Evolutionary conservation across 192 early-diverging fungal species (phyloP).

Genomic region (Coemansia aciculifera): DNA sequence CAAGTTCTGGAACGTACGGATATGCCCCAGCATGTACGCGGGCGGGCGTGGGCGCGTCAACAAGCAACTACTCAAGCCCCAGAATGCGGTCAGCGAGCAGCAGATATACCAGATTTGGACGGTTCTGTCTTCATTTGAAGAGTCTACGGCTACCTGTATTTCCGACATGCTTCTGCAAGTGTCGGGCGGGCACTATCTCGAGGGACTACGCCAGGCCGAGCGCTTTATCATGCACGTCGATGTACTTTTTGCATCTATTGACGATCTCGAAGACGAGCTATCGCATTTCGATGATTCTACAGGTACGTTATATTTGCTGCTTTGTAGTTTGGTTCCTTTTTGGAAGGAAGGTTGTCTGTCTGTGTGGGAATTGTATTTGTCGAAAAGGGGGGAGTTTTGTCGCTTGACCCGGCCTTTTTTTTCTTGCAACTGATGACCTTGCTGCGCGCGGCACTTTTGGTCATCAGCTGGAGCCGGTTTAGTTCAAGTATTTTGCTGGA

Average conservation of each 20-base stretch:
- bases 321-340: neutral
- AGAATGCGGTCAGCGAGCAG: slow-evolving; percentile 66
- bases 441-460: neutral
- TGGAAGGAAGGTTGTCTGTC: neutral
- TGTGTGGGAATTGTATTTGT: neutral
- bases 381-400: neutral
- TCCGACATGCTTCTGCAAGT: slow-evolving; percentile 93
- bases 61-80: slow-evolving; percentile 50
- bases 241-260: slow-evolving; percentile 85
- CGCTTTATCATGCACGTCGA: slow-evolving; percentile 91
- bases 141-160: slow-evolving; percentile 93
- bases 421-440: neutral
- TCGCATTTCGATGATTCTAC: slow-evolving; percentile 64
- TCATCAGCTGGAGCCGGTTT: slow-evolving; percentile 6
- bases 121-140: slow-evolving; percentile 93
- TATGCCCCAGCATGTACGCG: slow-evolving; percentile 50
- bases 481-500: neutral
- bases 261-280: slow-evolving; percentile 78
- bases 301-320: slow-evolving; percentile 30
- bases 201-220: slow-evolving; percentile 80
- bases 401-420: neutral
- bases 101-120: slow-evolving; percentile 88
- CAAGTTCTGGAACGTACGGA: slow-evolving; percentile 68
- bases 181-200: slow-evolving; percentile 77
- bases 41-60: slow-evolving; percentile 48